Percentiles rank a stretch among this genome's conserved stretches.
phyloP scores from a whole-genome alignment of 2,329 filamentous ascomycete species.

The Curvularia hawaiiensis region DNA sequence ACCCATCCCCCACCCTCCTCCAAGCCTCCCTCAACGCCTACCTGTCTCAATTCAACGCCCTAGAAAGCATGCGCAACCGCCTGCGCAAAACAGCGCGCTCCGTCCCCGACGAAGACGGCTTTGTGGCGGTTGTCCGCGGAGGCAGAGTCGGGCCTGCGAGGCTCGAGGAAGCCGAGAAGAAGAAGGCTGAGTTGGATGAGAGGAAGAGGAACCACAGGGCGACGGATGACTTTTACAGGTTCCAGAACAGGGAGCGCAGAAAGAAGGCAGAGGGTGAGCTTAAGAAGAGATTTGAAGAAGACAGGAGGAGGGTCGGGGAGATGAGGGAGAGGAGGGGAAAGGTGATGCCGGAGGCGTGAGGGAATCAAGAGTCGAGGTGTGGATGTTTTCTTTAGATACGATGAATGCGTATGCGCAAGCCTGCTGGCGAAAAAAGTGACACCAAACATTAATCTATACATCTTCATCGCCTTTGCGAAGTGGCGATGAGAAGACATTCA shows the following conservation, averaged over 20 bases:
- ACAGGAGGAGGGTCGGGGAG: conserved; percentile 71
- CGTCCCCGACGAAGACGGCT: conserved; percentile 92
- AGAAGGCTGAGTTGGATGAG: conserved; percentile 60
- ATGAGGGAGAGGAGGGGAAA: conserved; percentile 67
- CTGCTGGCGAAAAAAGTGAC: no score
- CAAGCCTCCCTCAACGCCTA: conserved; percentile 80
- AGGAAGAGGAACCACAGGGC: conserved; percentile 63
- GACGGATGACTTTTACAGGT: conserved; percentile 76
- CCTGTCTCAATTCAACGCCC: conserved; percentile 76
- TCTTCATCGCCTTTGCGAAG: no score
- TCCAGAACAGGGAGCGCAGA: conserved; percentile 79
- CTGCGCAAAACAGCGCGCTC: conserved; percentile 69
- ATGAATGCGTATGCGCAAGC: no score
- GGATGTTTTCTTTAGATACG: no score
- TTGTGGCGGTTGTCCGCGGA: conserved; percentile 86
- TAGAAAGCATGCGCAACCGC: conserved; percentile 68
- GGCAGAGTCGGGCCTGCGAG: conserved; percentile 72
- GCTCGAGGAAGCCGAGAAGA: conserved; percentile 66
- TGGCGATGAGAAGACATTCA: no score
- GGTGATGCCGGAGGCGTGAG: conserved; percentile 35
- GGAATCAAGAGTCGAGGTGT: neutral
- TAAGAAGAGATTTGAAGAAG: conserved; percentile 75
- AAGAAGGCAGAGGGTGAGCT: conserved; percentile 75
- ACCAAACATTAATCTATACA: no score
- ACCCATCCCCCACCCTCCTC: conserved; percentile 70